Evolutionary conservation across 164 flowering plant genomes (phyloP).

Genomic region (Chimonanthus praecox): DNA sequence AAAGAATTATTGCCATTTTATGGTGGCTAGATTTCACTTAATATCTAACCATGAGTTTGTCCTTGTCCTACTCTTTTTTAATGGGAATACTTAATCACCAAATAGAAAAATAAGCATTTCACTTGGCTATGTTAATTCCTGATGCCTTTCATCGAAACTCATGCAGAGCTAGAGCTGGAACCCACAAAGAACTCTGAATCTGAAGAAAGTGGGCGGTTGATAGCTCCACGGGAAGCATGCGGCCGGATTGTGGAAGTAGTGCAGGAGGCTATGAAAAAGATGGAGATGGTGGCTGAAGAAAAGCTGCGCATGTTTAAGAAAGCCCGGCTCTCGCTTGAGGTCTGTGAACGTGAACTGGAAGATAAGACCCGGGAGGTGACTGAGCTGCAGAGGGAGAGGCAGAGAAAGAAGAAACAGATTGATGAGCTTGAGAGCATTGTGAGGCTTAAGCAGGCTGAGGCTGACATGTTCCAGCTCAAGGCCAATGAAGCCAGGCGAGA

Average conservation of each 20-base stretch:
- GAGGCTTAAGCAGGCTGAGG: slow-evolving; percentile 91
- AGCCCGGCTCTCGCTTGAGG: slow-evolving; percentile 70
- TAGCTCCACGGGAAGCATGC: slow-evolving; percentile 96
- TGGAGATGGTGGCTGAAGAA: slow-evolving; percentile 96
- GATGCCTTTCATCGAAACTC: background rate
- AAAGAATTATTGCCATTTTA: too few relatives aligned
- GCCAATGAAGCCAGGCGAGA: slow-evolving; percentile 96
- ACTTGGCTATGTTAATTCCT: background rate
- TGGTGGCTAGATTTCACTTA: too few relatives aligned
- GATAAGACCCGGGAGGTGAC: slow-evolving; percentile 78
- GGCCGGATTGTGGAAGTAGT: slow-evolving; percentile 87
- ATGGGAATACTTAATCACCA: too few relatives aligned
- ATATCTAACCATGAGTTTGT: too few relatives aligned
- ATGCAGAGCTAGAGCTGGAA: slow-evolving; percentile 73
- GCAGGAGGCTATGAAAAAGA: slow-evolving; percentile 85
- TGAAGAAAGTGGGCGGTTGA: slow-evolving; percentile 61
- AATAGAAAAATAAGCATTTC: too few relatives aligned
- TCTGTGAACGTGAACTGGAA: slow-evolving; percentile 82
- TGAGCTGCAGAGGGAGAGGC: slow-evolving; percentile 70
- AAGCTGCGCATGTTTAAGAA: slow-evolving; percentile 80
- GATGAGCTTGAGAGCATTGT: slow-evolving; percentile 89
- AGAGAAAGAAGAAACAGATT: slow-evolving; percentile 72
- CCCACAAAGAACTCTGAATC: slow-evolving; percentile 53
- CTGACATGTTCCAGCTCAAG: slow-evolving; percentile 96
- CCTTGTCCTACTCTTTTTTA: too few relatives aligned